phyloP scores from a whole-genome alignment of 1,139 yeast genomes.

The Arxiozyma slooffiae region DNA sequence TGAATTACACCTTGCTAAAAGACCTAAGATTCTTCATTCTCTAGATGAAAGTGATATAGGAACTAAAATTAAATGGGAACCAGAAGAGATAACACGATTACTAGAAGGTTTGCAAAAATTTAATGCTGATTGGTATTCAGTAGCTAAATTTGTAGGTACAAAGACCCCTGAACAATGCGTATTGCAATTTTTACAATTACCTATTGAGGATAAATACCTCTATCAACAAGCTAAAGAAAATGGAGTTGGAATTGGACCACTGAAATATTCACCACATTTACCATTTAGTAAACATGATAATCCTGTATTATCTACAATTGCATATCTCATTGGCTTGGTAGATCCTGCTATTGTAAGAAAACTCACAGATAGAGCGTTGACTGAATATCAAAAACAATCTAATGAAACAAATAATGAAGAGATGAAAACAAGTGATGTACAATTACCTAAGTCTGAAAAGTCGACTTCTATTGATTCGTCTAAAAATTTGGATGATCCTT shows the following conservation, averaged over 20 bases:
- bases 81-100: conserved; percentile 48
- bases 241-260: conserved; percentile 46
- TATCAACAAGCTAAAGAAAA: conserved; percentile 31
- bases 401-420: conserved; percentile 40
- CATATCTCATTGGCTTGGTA: conserved; percentile 76
- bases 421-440: neutral
- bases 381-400: neutral
- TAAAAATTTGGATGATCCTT: no score
- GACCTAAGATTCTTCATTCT: conserved; percentile 34
- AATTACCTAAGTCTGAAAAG: neutral
- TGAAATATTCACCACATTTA: conserved; percentile 70
- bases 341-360: conserved; percentile 82
- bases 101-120: conserved; percentile 52
- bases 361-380: conserved; percentile 41
- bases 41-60: conserved; percentile 28
- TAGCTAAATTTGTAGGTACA: conserved; percentile 53
- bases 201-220: conserved; percentile 68
- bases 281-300: conserved; percentile 82
- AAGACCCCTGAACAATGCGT: conserved; percentile 78
- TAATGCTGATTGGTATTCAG: conserved; percentile 65
- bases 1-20: conserved; percentile 29
- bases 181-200: conserved; percentile 65
- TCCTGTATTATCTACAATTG: conserved; percentile 83
- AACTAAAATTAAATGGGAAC: conserved; percentile 44
- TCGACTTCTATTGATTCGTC: neutral